Base-by-base conservation (phyloP, 441 rosid species). In the Francoa sonchifolia region DNA sequence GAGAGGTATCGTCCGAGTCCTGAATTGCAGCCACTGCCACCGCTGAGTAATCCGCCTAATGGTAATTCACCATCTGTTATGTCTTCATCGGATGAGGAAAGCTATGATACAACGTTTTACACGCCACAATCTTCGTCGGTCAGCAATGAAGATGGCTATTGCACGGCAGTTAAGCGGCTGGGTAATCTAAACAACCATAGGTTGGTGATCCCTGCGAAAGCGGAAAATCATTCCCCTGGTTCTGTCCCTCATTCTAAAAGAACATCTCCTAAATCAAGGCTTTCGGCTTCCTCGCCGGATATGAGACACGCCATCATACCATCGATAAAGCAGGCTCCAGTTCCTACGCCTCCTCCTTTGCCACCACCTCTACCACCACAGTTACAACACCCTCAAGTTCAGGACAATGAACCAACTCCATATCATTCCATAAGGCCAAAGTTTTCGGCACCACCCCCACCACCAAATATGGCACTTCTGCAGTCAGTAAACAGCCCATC, bases 1-100 rank as follows among this genome's bases (percentile, higher is more conserved):
- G 95, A 84, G 25, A 73, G 95, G 12, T 82, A 89, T 40, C 50
- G 97, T 16, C 97, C 97, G 1, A 89, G 97, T 31, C 97, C 97
- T 2, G 97, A 89, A 27, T 73, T 89, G 60, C 95, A 84, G 58
- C 97, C 97, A 21, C 70, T 89, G 29, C 86, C 94, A 0, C 94
- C 82, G 25, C 58, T 83, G 50, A 47, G 71, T 19, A 72, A 65
- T 34, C 75, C 79, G 28, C 76, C 70, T 37, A 29, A 59, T 4
- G 37, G 61, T 2, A 58, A 66, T 53, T 72, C 71, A 18, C 72
- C 66, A 19, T 56, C 62, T 11, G 65, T 73, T 5, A 34, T 71
- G 0, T 68, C 65, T 16, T 58, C 70, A 13, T 64, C 69, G 0
- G 94, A 71, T 0, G 94, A 72, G 61, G 85, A 72, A 56, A 71